Evolutionary conservation across 768 basidiomycete genomes (phyloP).

Genomic region (Xanthoconium stramineum): DNA sequence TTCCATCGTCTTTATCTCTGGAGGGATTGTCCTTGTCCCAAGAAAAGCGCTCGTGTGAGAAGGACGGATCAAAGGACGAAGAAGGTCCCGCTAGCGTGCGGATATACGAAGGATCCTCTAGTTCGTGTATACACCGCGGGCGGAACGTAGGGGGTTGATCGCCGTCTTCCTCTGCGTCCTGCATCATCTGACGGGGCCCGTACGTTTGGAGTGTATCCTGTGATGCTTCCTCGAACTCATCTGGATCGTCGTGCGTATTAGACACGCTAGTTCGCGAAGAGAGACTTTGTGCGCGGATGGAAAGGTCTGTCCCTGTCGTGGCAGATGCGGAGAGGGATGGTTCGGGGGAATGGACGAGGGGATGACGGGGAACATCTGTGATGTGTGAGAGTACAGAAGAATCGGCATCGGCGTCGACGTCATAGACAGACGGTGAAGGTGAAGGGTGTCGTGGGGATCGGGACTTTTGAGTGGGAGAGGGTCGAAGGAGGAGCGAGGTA

Average conservation of each 20-base stretch:
- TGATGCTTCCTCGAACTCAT: conserved; percentile 10
- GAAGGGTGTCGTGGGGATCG: neutral
- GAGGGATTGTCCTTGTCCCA: neutral
- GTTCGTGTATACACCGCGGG: conserved; percentile 55
- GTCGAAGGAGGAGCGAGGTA: conserved; percentile 23
- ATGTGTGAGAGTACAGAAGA: conserved; percentile 24
- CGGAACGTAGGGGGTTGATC: conserved; percentile 24
- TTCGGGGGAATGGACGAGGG: conserved; percentile 31
- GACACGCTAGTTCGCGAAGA: conserved; percentile 25
- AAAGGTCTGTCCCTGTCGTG: conserved; percentile 33
- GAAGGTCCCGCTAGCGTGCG: conserved; percentile 10
- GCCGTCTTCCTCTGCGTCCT: conserved; percentile 29
- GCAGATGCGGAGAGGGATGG: conserved; percentile 32
- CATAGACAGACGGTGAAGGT: neutral
- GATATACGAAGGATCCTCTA: conserved; percentile 37
- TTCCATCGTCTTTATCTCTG: neutral
- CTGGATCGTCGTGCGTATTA: conserved; percentile 5
- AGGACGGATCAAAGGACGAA: neutral
- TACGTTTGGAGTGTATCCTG: conserved; percentile 19
- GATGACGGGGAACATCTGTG: conserved; percentile 30
- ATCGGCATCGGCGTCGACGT: neutral
- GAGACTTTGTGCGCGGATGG: conserved; percentile 29
- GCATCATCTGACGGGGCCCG: conserved; percentile 25
- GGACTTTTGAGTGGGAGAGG: conserved; percentile 9
- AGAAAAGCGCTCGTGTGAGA: neutral